These are phyloP conservation scores for Tolypocladium album DNA, from an alignment of 2,329 filamentous ascomycete species.

Conservation along the genomic window DNA sequence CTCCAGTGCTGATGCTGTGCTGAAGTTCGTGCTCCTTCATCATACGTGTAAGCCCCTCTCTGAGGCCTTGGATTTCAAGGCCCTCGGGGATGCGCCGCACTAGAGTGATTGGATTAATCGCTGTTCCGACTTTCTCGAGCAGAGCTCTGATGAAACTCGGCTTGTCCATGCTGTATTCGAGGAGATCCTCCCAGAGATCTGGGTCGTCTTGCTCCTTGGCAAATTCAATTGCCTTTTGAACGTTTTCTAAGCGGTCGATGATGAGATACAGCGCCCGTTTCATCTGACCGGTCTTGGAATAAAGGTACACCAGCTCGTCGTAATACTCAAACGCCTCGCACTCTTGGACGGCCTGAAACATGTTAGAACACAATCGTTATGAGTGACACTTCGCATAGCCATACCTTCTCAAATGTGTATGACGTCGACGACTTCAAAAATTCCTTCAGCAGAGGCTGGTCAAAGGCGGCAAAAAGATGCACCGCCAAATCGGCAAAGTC, in stretches of 20 bases:
- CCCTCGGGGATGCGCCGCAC: conserved; percentile 87
- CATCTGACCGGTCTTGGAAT: conserved; percentile 90
- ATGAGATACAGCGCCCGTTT: conserved; percentile 88
- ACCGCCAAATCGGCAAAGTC: conserved; percentile 81
- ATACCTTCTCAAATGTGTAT: conserved; percentile 72
- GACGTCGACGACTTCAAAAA: conserved; percentile 76
- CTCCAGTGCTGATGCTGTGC: conserved; percentile 81
- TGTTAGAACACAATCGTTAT: conserved; percentile 6
- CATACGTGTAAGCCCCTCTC: conserved; percentile 81
- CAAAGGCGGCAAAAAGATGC: conserved; percentile 74
- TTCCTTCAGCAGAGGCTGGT: conserved; percentile 70
- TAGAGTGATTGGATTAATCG: conserved; percentile 84
- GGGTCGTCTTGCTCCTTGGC: conserved; percentile 87
- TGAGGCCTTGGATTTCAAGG: conserved; percentile 80
- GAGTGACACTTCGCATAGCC: not conserved
- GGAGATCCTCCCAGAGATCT: conserved; percentile 88
- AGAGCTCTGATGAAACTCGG: conserved; percentile 87
- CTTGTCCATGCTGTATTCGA: conserved; percentile 96
- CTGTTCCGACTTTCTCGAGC: conserved; percentile 86
- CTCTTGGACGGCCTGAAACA: conserved; percentile 50
- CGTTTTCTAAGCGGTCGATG: conserved; percentile 84
- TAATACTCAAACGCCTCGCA: conserved; percentile 77
- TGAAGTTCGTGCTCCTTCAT: conserved; percentile 95
- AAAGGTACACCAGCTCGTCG: conserved; percentile 87
- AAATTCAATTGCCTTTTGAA: conserved; percentile 86